These are phyloP conservation scores for Scutellaria baicalensis DNA, from an alignment of 257 asterid genomes.

Conservation along the genomic window DNA sequence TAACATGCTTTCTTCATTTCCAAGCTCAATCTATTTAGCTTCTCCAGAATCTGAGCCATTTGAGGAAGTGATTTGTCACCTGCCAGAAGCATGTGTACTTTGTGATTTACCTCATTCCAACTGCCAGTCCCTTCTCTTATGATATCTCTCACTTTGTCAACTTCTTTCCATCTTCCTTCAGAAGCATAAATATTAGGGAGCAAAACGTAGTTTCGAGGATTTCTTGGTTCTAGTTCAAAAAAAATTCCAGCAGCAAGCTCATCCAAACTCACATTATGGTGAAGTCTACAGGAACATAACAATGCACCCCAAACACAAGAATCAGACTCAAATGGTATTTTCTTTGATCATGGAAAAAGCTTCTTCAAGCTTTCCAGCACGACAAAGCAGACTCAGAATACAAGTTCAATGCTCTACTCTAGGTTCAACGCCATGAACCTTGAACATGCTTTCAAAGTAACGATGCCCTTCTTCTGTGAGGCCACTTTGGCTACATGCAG, in stretches of 20 bases:
- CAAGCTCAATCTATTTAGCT: constrained; percentile 35
- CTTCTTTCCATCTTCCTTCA: constrained; percentile 68
- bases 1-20: constrained; percentile 82
- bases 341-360: constrained; percentile 54
- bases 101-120: constrained; percentile 91
- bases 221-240: constrained; percentile 68
- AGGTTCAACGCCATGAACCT: constrained; percentile 54
- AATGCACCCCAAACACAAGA: constrained; percentile 95
- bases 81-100: constrained; percentile 79
- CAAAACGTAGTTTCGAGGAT: constrained; percentile 75
- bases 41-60: constrained; percentile 56
- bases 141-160: constrained; percentile 53
- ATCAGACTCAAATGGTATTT: constrained; percentile 81
- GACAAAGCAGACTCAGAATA: constrained; percentile 79
- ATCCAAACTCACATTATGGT: constrained; percentile 53
- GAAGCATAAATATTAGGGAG: constrained; percentile 87
- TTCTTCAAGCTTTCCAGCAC: constrained; percentile 82
- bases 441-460: constrained; percentile 57
- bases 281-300: constrained; percentile 75
- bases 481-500: constrained; percentile 81
- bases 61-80: constrained; percentile 84
- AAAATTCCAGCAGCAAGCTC: constrained; percentile 73
- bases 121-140: constrained; percentile 80
- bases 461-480: constrained; percentile 54
- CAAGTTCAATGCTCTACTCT: constrained; percentile 84